phyloP scores from a whole-genome alignment of 495 filamentous ascomycete genomes.

The Xylaria grammica region DNA sequence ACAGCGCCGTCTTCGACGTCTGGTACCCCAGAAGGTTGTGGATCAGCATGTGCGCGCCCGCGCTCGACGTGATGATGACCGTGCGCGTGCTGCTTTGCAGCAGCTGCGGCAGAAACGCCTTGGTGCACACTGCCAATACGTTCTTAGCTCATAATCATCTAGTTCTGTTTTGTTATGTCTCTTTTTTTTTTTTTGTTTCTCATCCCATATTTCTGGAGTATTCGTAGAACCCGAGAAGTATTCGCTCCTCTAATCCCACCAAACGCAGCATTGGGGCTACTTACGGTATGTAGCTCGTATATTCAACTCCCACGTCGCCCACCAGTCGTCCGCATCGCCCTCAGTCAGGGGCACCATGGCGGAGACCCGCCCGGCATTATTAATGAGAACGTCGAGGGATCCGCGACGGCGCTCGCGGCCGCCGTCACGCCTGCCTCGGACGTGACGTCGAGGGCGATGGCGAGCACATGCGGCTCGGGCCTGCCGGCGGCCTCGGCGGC shows the following conservation, averaged over 20 bases:
- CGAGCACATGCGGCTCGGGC: constrained; percentile 41
- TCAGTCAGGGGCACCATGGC: constrained; percentile 8
- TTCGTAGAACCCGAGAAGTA: background rate
- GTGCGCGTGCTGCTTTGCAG: constrained; percentile 9
- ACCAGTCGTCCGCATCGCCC: constrained; percentile 13
- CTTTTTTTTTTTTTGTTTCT: background rate
- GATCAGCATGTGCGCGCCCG: constrained; percentile 16
- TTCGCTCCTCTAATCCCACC: constrained; percentile 20
- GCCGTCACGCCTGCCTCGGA: constrained; percentile 4
- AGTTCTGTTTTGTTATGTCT: background rate
- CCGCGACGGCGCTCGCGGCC: background rate
- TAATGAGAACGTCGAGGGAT: constrained; percentile 20
- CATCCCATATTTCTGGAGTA: no score
- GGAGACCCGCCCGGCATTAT: constrained; percentile 10
- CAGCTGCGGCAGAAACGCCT: constrained; percentile 7
- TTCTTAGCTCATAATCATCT: constrained; percentile 19
- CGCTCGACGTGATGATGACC: constrained; percentile 5
- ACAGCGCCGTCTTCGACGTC: constrained; percentile 20
- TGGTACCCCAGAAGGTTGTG: constrained; percentile 7
- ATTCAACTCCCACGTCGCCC: constrained; percentile 15
- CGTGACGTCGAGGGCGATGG: constrained; percentile 31
- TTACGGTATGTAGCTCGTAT: constrained; percentile 32
- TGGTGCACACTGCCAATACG: constrained; percentile 23
- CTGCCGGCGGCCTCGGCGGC: constrained; percentile 34
- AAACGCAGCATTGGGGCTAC: constrained; percentile 31